Conservation (phyloP, 257 asterid species). For the Avicennia marina region DNA sequence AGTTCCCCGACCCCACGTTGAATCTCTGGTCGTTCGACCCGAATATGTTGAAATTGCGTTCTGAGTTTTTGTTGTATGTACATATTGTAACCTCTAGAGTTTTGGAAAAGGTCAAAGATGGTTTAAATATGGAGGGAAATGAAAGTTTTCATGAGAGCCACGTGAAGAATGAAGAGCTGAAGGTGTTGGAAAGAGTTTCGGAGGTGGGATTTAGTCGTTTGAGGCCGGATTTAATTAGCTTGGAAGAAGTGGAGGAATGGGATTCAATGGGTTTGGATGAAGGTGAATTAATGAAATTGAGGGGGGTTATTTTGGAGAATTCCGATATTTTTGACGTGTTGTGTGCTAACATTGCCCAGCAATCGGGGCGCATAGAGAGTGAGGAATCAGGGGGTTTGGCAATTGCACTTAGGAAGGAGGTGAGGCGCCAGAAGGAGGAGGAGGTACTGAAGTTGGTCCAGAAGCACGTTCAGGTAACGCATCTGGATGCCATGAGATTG, state of each 20-base stretch:
- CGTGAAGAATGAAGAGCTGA: slow-evolving; percentile 36
- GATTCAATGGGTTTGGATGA: slow-evolving; percentile 33
- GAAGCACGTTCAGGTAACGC: slow-evolving; percentile 69
- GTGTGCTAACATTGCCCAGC: slow-evolving; percentile 71
- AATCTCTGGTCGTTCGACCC: slow-evolving; percentile 73
- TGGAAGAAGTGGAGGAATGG: slow-evolving; percentile 26
- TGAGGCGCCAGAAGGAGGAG: slow-evolving; percentile 40
- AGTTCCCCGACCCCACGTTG: slow-evolving; percentile 67
- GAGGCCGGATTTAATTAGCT: slow-evolving; percentile 54
- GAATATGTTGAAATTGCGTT: slow-evolving; percentile 56
- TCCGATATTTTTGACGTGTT: slow-evolving; percentile 63
- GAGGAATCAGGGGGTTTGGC: slow-evolving; percentile 62
- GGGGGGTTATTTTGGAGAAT: slow-evolving; percentile 50
- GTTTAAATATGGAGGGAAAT: slow-evolving; percentile 28
- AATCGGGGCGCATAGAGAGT: slow-evolving; percentile 42
- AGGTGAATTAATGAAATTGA: slow-evolving; percentile 55
- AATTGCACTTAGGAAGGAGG: slow-evolving; percentile 43
- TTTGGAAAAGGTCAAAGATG: slow-evolving; percentile 26
- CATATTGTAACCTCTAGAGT: slow-evolving; percentile 46
- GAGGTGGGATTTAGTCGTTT: slow-evolving; percentile 61
- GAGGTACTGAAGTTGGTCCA: slow-evolving; percentile 53
- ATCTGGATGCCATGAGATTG: slow-evolving; percentile 69
- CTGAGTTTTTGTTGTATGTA: slow-evolving; percentile 74
- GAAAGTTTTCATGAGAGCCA: slow-evolving; percentile 25
- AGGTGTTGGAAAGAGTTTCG: slow-evolving; percentile 48